Evolutionary conservation across 129 eudicot genomes (phyloP).

Genomic region (Flaveria sonorensis): DNA sequence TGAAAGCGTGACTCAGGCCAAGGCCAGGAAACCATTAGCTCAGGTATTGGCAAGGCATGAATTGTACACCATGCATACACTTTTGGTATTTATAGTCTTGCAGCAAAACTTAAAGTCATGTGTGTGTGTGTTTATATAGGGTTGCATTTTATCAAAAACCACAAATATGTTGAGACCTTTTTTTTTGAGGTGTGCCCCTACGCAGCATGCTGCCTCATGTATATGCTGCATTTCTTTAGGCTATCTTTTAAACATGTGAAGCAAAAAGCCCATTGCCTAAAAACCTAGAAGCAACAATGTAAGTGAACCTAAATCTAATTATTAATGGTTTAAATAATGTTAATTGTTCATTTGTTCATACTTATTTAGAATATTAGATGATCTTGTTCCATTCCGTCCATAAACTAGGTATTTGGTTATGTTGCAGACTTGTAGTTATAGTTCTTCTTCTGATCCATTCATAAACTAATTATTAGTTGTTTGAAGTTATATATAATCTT

Average conservation of each 20-base stretch:
- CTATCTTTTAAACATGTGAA: neutral
- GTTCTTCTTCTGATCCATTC: too few relatives aligned
- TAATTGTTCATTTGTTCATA: neutral
- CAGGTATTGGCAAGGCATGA: neutral
- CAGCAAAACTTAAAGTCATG: too few relatives aligned
- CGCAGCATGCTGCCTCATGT: neutral
- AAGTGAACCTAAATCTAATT: neutral
- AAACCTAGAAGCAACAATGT: neutral
- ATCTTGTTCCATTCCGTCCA: too few relatives aligned
- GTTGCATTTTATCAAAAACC: too few relatives aligned
- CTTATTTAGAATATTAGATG: neutral
- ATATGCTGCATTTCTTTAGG: neutral
- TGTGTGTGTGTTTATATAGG: too few relatives aligned
- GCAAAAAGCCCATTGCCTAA: neutral
- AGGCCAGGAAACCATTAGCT: neutral
- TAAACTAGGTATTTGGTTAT: too few relatives aligned
- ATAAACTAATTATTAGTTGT: too few relatives aligned
- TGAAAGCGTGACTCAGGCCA: neutral
- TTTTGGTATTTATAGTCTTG: neutral
- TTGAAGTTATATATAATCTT: too few relatives aligned
- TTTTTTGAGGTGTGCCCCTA: neutral
- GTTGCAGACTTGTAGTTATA: too few relatives aligned
- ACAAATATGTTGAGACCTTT: neutral
- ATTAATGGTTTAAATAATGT: neutral
- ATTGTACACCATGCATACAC: neutral